These are phyloP conservation scores for Stachybotrys chlorohalonatus DNA, from an alignment of 2,329 filamentous ascomycete genomes.

Conservation along the genomic window DNA sequence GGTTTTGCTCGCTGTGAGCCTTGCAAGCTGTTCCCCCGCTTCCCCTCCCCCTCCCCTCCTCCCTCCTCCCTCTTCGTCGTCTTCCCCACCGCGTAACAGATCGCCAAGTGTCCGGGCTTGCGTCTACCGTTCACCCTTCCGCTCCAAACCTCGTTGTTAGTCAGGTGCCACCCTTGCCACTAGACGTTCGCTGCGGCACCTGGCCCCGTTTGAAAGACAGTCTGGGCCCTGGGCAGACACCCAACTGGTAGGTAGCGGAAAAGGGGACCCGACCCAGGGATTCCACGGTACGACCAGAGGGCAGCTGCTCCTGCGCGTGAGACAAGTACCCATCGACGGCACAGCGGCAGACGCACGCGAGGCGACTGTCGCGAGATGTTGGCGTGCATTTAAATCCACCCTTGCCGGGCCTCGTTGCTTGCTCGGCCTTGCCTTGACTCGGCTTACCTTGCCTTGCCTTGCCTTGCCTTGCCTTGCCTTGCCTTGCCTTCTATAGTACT, in stretches of 20 bases:
- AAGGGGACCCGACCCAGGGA: background rate
- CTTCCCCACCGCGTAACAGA: background rate
- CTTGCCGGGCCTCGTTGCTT: background rate
- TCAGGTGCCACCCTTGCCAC: background rate
- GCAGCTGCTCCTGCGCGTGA: too few relatives aligned
- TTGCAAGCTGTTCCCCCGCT: background rate
- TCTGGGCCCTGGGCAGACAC: background rate
- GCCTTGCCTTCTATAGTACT: background rate
- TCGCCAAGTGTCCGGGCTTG: background rate
- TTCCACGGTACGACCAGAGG: too few relatives aligned
- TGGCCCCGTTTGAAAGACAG: background rate
- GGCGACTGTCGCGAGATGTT: background rate
- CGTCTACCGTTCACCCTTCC: background rate
- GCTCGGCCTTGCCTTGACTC: background rate
- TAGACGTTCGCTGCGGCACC: background rate
- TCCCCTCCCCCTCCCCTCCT: background rate
- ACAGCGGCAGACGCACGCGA: too few relatives aligned
- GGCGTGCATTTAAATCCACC: background rate
- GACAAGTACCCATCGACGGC: too few relatives aligned
- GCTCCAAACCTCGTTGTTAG: background rate
- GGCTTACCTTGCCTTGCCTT: background rate
- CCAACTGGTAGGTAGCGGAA: background rate
- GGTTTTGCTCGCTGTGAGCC: too few relatives aligned
- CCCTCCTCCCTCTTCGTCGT: background rate
- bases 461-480: background rate